These are phyloP conservation scores for Moricandia moricandioides DNA, from an alignment of 345 rosid species.

Conservation along the genomic window DNA sequence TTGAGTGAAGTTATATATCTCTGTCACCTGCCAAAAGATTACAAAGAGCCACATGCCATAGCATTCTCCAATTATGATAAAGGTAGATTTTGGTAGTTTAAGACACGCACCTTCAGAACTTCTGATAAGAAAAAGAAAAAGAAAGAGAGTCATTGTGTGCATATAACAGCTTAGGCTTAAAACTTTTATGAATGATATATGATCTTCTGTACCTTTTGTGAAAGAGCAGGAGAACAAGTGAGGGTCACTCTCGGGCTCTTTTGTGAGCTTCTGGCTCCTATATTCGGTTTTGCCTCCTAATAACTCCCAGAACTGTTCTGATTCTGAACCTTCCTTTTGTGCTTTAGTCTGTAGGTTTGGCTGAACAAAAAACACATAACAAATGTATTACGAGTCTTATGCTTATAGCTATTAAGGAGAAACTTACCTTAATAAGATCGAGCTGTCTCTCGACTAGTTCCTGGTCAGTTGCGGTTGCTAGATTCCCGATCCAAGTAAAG, in stretches of 20 bases:
- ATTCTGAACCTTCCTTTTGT: constrained; percentile 95
- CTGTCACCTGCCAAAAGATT: constrained; percentile 61
- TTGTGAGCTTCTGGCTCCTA: constrained; percentile 63
- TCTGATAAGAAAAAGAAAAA: constrained; percentile 44
- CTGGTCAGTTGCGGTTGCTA: constrained; percentile 65
- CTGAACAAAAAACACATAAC: constrained; percentile 45
- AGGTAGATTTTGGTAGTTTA: neutral
- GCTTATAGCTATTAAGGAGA: neutral
- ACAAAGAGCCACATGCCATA: constrained; percentile 15
- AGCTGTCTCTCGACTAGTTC: constrained; percentile 92
- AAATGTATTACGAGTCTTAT: neutral
- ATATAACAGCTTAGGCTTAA: constrained; percentile 14
- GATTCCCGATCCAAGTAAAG: constrained; percentile 88
- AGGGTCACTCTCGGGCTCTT: constrained; percentile 78
- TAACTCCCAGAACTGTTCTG: constrained; percentile 91
- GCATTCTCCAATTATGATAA: neutral
- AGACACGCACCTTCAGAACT: constrained; percentile 65
- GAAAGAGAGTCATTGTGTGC: constrained; percentile 26
- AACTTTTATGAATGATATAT: neutral
- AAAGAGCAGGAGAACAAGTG: constrained; percentile 85
- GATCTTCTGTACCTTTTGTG: constrained; percentile 54
- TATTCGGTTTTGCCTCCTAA: constrained; percentile 87
- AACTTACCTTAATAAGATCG: constrained; percentile 85
- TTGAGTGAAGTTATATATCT: constrained; percentile 85
- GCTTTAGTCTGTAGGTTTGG: constrained; percentile 78